These are phyloP conservation scores for Daedalea quercina DNA, from an alignment of 768 basidiomycete genomes.

Conservation along the genomic window DNA sequence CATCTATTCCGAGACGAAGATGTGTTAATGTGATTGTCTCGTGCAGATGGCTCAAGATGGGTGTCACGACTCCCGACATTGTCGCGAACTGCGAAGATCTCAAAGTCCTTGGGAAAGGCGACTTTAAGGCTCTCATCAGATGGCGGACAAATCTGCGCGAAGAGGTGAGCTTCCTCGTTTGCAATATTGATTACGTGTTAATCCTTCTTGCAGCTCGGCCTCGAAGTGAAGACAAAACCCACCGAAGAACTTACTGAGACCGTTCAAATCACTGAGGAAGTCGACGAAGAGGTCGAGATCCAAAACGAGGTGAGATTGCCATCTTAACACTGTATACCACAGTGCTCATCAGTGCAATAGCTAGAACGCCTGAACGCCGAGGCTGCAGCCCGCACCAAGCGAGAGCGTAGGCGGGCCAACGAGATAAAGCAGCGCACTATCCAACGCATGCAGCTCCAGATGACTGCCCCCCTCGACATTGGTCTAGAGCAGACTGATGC, in stretches of 20 bases:
- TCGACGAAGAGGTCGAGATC: slow-evolving; percentile 87
- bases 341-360: slow-evolving; percentile 30
- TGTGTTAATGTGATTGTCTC: background rate
- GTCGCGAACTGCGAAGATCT: slow-evolving; percentile 83
- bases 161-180: slow-evolving; percentile 72
- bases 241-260: slow-evolving; percentile 72
- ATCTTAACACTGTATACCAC: slow-evolving; percentile 1
- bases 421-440: slow-evolving; percentile 85
- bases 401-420: slow-evolving; percentile 78
- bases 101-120: slow-evolving; percentile 95
- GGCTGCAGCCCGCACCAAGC: slow-evolving; percentile 64
- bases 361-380: slow-evolving; percentile 80
- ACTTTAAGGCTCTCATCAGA: slow-evolving; percentile 89
- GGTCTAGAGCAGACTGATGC: slow-evolving; percentile 80
- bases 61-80: slow-evolving; percentile 73
- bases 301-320: slow-evolving; percentile 66
- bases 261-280: slow-evolving; percentile 54
- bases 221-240: slow-evolving; percentile 74
- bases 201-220: slow-evolving; percentile 50
- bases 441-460: slow-evolving; percentile 92
- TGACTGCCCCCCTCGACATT: slow-evolving; percentile 97
- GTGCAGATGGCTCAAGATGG: slow-evolving; percentile 63
- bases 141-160: slow-evolving; percentile 87
- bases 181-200: too few relatives aligned
- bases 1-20: background rate